Percentiles rank a stretch among this genome's conserved stretches.
Conservation (phyloP, 2,329 filamentous ascomycete species). For the Epichloe gansuensis region DNA sequence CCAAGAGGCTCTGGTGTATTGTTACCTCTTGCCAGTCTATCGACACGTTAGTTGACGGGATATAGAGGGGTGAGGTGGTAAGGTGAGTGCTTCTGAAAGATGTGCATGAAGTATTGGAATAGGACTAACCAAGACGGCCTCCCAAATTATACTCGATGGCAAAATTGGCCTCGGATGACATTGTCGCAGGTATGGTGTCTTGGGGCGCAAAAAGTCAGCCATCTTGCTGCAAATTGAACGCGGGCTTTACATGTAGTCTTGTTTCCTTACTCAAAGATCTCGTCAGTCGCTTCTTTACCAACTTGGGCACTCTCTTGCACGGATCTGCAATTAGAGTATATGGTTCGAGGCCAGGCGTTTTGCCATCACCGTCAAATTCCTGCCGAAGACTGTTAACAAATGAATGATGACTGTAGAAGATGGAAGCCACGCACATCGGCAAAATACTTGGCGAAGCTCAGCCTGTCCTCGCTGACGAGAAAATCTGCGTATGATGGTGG, state of each 20-base stretch:
- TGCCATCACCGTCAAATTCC: constrained; percentile 8
- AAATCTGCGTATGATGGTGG: constrained; percentile 6
- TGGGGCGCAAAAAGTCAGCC: not conserved
- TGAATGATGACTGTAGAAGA: not conserved
- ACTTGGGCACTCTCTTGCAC: constrained; percentile 3
- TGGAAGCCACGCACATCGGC: constrained; percentile 2
- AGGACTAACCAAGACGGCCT: not conserved
- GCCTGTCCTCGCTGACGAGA: constrained; percentile 2
- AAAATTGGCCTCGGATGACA: constrained; percentile 7
- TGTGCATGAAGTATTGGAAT: no score
- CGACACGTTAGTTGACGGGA: not conserved
- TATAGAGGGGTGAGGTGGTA: no score
- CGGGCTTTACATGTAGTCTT: not conserved
- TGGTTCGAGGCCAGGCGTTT: constrained; percentile 6
- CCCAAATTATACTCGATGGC: constrained; percentile 6
- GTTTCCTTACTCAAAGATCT: constrained; percentile 3
- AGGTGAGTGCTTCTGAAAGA: no score
- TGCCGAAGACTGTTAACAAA: not conserved
- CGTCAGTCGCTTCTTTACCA: constrained; percentile 7
- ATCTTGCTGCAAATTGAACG: not conserved
- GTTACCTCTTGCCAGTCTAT: constrained; percentile 5
- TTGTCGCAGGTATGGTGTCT: constrained; percentile 4
- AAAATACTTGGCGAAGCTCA: constrained; percentile 8
- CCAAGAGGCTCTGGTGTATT: constrained; percentile 3
- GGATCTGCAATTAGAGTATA: constrained; percentile 7